These are phyloP conservation scores for Tylopilus microsporus DNA, from an alignment of 1,284 basidiomycete species.

Conservation along the genomic window DNA sequence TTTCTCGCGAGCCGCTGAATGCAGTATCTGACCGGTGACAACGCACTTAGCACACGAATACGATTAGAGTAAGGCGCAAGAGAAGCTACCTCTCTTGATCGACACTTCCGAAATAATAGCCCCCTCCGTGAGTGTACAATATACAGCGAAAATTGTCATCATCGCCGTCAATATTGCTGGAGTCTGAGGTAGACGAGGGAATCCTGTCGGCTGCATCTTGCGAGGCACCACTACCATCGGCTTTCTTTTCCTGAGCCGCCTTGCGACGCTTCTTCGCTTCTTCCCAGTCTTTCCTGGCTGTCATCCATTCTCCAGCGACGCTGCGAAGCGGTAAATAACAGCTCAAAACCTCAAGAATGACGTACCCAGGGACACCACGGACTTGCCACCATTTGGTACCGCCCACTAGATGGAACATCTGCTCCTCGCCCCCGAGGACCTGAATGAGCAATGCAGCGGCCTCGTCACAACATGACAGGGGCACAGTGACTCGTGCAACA, in stretches of 20 bases:
- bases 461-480: slow-evolving; percentile 69
- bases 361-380: slow-evolving; percentile 67
- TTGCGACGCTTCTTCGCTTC: slow-evolving; percentile 55
- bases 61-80: slow-evolving; percentile 9
- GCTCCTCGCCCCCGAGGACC: slow-evolving; percentile 80
- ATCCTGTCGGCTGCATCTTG: slow-evolving; percentile 19
- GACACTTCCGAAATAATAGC: slow-evolving; percentile 78
- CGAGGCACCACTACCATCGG: slow-evolving; percentile 9
- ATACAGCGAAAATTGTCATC: slow-evolving; percentile 84
- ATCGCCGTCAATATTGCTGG: slow-evolving; percentile 44
- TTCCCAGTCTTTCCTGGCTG: slow-evolving; percentile 66
- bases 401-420: slow-evolving; percentile 72
- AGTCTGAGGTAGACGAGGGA: slow-evolving; percentile 22
- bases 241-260: slow-evolving; percentile 37
- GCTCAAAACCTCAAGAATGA: background rate
- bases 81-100: slow-evolving; percentile 63
- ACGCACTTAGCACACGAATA: slow-evolving; percentile 6
- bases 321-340: slow-evolving; percentile 35
- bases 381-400: slow-evolving; percentile 98
- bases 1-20: slow-evolving; percentile 87
- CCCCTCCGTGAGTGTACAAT: slow-evolving; percentile 80
- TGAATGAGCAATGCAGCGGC: slow-evolving; percentile 76
- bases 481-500: slow-evolving; percentile 70
- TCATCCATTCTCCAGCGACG: slow-evolving; percentile 89
- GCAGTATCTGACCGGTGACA: slow-evolving; percentile 51